These are phyloP conservation scores for Colletotrichum abscissum DNA, from an alignment of 2,329 filamentous ascomycete species.

Conservation along the genomic window DNA sequence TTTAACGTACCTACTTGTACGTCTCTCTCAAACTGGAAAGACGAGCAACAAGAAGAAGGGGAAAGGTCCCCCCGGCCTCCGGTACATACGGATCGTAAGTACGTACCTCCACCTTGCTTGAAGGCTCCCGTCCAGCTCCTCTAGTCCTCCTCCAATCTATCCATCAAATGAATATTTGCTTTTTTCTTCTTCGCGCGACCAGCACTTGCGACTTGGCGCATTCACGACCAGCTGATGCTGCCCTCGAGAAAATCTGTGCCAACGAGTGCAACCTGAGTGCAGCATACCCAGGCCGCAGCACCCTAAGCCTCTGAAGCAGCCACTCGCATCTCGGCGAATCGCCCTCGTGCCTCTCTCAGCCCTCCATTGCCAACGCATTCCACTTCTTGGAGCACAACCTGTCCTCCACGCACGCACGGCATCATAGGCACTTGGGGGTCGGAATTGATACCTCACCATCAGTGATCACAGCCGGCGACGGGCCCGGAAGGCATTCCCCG, in stretches of 20 bases:
- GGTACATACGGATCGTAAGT: not conserved
- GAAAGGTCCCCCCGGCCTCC: not conserved
- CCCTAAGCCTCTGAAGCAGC: not conserved
- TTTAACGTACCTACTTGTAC: too few species aligned
- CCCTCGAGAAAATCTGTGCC: too few species aligned
- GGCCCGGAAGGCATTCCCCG: not conserved
- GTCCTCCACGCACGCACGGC: not conserved
- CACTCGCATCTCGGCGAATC: not conserved
- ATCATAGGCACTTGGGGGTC: not conserved
- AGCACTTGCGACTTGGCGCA: not conserved
- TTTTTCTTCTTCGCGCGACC: conserved; percentile 17
- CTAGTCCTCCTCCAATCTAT: not conserved
- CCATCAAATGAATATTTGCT: conserved; percentile 8
- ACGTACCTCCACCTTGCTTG: not conserved
- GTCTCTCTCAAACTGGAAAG: too few species aligned
- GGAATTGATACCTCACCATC: not conserved
- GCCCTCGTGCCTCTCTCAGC: not conserved
- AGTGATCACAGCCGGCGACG: not conserved
- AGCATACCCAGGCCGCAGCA: not conserved
- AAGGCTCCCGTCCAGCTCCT: not conserved
- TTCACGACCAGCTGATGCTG: not conserved
- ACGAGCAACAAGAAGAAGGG: too few species aligned
- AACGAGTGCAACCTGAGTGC: not conserved
- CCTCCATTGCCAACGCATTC: not conserved
- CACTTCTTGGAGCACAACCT: not conserved